phyloP scores from a whole-genome alignment of 2,329 filamentous ascomycete species.

The Cercospora zeae-maydis region DNA sequence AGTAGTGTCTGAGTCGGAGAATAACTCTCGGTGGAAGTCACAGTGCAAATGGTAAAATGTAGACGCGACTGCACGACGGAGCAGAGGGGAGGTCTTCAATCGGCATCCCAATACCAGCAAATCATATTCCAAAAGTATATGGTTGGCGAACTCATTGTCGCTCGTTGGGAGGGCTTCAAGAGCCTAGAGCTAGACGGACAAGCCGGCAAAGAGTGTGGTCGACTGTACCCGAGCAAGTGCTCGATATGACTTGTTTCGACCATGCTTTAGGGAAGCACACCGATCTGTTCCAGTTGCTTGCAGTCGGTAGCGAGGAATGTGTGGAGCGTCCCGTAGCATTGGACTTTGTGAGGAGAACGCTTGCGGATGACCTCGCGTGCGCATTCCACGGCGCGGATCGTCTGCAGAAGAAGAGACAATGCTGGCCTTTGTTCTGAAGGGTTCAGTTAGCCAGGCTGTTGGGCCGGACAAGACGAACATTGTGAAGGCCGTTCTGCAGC shows the following conservation, averaged over 20 bases:
- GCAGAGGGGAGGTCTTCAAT: conserved; percentile 3
- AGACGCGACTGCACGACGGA: conserved; percentile 4
- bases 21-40: neutral
- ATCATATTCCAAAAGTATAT: conserved; percentile 19
- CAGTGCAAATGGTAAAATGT: conserved; percentile 6
- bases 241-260: conserved; percentile 9
- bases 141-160: conserved; percentile 22
- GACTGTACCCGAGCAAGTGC: conserved; percentile 9
- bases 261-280: conserved; percentile 17
- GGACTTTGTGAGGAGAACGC: conserved; percentile 24
- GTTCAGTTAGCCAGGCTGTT: neutral
- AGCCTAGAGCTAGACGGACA: conserved; percentile 17
- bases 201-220: conserved; percentile 21
- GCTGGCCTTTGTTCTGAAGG: conserved; percentile 7
- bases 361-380: conserved; percentile 22
- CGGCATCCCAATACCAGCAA: conserved; percentile 9
- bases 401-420: conserved; percentile 4
- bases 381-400: conserved; percentile 13
- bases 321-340: conserved; percentile 17
- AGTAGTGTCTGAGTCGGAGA: neutral
- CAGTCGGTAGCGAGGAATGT: conserved; percentile 31
- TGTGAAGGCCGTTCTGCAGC: neutral
- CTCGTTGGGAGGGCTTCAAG: conserved; percentile 1
- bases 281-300: conserved; percentile 17
- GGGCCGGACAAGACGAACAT: neutral